Evolutionary conservation across 2,329 filamentous ascomycete genomes (phyloP), one percentile per base, ranked within the genome.

Genomic region (Paecilomyces niveus): DNA sequence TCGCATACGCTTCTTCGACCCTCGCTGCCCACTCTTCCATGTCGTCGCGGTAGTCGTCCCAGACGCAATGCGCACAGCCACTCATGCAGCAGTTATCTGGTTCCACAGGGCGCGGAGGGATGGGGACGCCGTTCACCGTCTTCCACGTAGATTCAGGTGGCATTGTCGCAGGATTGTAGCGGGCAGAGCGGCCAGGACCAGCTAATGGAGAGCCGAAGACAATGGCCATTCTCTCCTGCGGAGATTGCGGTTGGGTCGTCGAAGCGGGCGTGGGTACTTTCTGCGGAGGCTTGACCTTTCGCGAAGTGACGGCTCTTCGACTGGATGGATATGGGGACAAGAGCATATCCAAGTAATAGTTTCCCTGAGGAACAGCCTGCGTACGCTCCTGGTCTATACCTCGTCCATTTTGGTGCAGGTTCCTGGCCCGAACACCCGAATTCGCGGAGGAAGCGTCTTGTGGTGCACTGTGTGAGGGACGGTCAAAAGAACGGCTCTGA

Each of bases 21-120:
- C 85, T 83, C 13, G 79, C 77, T 3, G 87, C 88, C 90, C 92
- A 97, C 59, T 90, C 89, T 73, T 97, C 92, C 75, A 97, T 82
- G 56, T 97, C 94, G 64, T 99, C 93, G 8, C 92, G 83, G 74
- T 87, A 97, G 56, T 85, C 81, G 67, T 97, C 92, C 92, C 92
- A 97, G 2, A 97, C 94, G 73, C 94, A 99, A 73, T 97, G 92
- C 54, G 96, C 93, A 72, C 94, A 99, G 2, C 94, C 94, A 69
- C 90, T 94, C 94, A 99, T 99, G 76, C 94, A 99, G 81, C 94
- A 99, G 71, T 99, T 97, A 68, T 97, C 94, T 3, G 94, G 94
- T 75, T 99, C 93, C 54, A 85, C 82, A 1, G 94, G 94, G 54
- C 84, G 84, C 0, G 92, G 92, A 1, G 94, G 94, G 3, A 97